These are phyloP conservation scores for Tetracladium setigerum DNA, from an alignment of 495 filamentous ascomycete genomes.

Conservation along the genomic window DNA sequence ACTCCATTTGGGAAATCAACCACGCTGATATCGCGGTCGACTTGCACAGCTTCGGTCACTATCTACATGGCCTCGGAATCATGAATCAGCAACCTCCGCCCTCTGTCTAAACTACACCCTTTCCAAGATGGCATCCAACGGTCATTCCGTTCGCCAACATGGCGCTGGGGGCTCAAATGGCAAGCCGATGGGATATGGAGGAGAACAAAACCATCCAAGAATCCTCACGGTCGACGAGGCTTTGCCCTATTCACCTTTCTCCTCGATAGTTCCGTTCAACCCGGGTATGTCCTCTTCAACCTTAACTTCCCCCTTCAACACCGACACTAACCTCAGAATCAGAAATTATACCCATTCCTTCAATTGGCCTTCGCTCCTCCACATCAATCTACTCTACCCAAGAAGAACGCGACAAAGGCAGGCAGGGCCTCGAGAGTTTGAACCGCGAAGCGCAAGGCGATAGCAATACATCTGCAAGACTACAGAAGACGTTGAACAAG, in stretches of 20 bases:
- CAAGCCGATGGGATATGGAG: conserved; percentile 1
- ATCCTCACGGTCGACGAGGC: conserved; percentile 66
- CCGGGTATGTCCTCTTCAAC: conserved; percentile 49
- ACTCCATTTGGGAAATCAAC: no score
- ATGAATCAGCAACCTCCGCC: no score
- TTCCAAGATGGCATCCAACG: conserved; percentile 15
- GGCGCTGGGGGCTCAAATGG: conserved; percentile 11
- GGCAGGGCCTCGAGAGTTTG: conserved; percentile 38
- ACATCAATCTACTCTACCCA: conserved; percentile 30
- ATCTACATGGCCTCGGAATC: no score
- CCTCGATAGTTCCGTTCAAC: conserved; percentile 80
- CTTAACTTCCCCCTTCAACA: not conserved
- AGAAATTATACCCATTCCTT: conserved; percentile 70
- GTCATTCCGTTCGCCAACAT: conserved; percentile 11
- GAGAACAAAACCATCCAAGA: conserved; percentile 12
- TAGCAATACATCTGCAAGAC: conserved; percentile 28
- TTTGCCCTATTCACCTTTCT: conserved; percentile 84
- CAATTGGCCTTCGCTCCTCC: conserved; percentile 43
- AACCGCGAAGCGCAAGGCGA: conserved; percentile 41
- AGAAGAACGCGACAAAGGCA: conserved; percentile 28
- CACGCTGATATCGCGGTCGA: no score
- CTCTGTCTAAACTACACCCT: not conserved
- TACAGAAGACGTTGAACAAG: conserved; percentile 48
- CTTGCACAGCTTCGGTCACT: no score
- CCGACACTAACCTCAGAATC: conserved; percentile 4